Percentiles rank a stretch among this genome's conserved stretches.
phyloP scores from a whole-genome alignment of 345 rosid genomes.

The Sapria himalayana region DNA sequence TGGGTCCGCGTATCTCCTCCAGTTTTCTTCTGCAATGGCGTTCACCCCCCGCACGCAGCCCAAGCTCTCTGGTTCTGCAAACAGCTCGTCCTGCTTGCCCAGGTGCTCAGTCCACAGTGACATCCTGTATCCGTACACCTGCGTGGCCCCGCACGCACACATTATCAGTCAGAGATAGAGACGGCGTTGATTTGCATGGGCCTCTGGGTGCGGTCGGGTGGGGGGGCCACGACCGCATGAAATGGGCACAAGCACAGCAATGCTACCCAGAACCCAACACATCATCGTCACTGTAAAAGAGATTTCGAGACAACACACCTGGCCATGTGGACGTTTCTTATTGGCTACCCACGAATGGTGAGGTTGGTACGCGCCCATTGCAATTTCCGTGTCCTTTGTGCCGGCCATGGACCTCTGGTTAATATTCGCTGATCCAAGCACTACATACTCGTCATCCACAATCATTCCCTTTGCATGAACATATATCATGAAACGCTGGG shows the following conservation, averaged over 20 bases:
- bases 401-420: constrained; percentile 99
- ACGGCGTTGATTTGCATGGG: no score
- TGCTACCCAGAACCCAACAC: no score
- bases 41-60: constrained; percentile 50
- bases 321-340: constrained; percentile 48
- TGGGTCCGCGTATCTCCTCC: constrained; percentile 27
- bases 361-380: constrained; percentile 97
- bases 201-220: no score
- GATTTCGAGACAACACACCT: no score
- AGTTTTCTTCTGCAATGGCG: constrained; percentile 33
- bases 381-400: constrained; percentile 75
- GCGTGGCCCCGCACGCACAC: no score
- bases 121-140: constrained; percentile 86
- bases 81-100: constrained; percentile 19
- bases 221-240: no score
- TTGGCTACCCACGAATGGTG: constrained; percentile 40
- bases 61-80: constrained; percentile 29
- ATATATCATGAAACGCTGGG: constrained; percentile 62
- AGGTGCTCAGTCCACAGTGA: constrained; percentile 93
- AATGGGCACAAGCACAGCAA: no score
- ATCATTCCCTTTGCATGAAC: constrained; percentile 94
- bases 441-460: constrained; percentile 73
- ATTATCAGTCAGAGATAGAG: no score
- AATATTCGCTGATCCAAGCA: constrained; percentile 82
- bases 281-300: neutral